Evolutionary conservation across 2,329 filamentous ascomycete species (phyloP).

Genomic region (Remersonia thermophila): DNA sequence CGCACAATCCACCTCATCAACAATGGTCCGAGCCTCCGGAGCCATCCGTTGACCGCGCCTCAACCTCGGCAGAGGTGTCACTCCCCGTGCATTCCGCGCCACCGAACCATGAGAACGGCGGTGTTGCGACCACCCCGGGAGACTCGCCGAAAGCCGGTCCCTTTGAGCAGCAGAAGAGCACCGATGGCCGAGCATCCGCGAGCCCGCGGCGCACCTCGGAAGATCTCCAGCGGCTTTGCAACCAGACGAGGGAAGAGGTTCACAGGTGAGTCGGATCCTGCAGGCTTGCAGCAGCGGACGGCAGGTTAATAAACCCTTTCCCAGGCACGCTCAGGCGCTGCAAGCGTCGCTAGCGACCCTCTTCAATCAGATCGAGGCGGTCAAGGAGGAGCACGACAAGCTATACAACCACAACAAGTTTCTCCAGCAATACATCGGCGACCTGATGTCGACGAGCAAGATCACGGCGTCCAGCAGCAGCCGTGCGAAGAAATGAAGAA

Average conservation of each 20-base stretch:
- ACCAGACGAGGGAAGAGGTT: conserved; percentile 60
- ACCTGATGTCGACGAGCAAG: conserved; percentile 78
- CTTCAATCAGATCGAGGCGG: conserved; percentile 86
- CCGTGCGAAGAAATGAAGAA: conserved; percentile 41
- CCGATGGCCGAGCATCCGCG: no score
- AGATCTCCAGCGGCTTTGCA: no score
- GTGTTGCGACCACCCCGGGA: conserved; percentile 68
- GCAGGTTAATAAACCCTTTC: no score
- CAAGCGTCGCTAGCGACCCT: conserved; percentile 84
- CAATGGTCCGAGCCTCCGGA: conserved; percentile 21
- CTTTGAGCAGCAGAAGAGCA: conserved; percentile 62
- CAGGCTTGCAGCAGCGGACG: not conserved
- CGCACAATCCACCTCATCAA: conserved; percentile 14
- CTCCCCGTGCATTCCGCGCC: conserved; percentile 50
- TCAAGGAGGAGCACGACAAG: conserved; percentile 91
- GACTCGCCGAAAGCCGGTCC: conserved; percentile 62
- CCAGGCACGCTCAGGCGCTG: conserved; percentile 73
- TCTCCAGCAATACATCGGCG: conserved; percentile 93
- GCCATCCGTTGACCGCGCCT: no score
- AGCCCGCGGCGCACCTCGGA: no score
- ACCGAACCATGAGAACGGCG: conserved; percentile 64
- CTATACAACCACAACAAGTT: conserved; percentile 96
- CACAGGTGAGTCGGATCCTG: conserved; percentile 34
- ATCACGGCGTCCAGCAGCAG: conserved; percentile 47
- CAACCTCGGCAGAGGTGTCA: no score